A percentile compares a stretch with the other conserved stretches of the same genome.
phyloP scores from a whole-genome alignment of 176 grass and related monocot species.

The Eragrostis nindensis region DNA sequence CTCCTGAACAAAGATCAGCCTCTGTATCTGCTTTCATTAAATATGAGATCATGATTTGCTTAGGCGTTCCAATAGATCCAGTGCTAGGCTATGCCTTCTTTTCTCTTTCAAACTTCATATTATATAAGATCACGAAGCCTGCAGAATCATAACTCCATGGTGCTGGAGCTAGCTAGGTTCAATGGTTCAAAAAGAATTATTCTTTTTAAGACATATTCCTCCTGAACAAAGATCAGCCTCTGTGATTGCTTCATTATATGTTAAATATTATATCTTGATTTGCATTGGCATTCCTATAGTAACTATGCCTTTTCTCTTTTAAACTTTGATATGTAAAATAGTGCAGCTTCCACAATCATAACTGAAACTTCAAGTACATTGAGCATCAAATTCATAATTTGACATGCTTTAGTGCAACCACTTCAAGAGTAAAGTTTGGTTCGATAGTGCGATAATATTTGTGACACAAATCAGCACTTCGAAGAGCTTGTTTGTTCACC shows the following conservation, averaged over 20 bases:
- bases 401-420: too few species aligned
- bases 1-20: constrained; percentile 36
- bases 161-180: not conserved
- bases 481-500: too few species aligned
- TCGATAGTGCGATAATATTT: too few species aligned
- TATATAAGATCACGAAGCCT: not conserved
- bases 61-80: not conserved
- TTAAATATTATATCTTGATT: constrained; percentile 19
- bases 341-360: not conserved
- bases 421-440: too few species aligned
- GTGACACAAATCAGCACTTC: too few species aligned
- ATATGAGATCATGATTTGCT: constrained; percentile 15
- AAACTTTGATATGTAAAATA: not conserved
- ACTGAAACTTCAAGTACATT: not conserved
- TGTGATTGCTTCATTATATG: not conserved
- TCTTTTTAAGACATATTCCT: constrained; percentile 23
- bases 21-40: not conserved
- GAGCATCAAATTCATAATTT: not conserved
- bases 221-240: constrained; percentile 30
- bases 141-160: not conserved
- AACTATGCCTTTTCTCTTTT: not conserved
- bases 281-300: not conserved
- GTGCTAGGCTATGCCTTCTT: not conserved
- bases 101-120: not conserved
- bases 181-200: constrained; percentile 10